Base-by-base conservation (phyloP, 176 grass and related monocot genomes). In the Lolium multiflorum region DNA sequence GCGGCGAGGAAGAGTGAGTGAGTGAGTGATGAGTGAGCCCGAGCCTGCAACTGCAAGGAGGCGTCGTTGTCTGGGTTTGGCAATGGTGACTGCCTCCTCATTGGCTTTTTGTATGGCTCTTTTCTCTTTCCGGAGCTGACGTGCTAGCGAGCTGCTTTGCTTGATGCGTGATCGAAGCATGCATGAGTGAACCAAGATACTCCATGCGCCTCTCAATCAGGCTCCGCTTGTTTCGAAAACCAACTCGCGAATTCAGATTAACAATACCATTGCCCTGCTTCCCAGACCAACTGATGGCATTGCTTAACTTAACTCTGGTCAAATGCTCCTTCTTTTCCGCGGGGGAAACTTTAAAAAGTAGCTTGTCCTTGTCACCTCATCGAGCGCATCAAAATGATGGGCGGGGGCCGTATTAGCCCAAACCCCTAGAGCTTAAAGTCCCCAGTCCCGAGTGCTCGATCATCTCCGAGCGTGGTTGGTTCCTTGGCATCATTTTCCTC, bases 221-320 rank as follows among this genome's bases (percentile, higher is more conserved):
- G n/a, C n/a, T n/a, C 31, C 2, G 31, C 31, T 35, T 35, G 31
- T 35, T 35, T 35, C 31, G 31, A 35, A 35, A 35, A 35, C 2
- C 31, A 35, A 35, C 31, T 35, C 31, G 31, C 41, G 37, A 76
- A 82, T 75, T 10, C 46, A 26, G 55, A 35, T 11, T 46, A 65
- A 55, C 9, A 50, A 69, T 48, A 11, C 43, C 1, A 38, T 35
- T 35, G 28, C 31, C 31, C 31, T 35, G 31, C 52, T 62, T 78
- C 9, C 9, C 26, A 67, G 80, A 81, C 35, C 18, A 58, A 44
- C 16, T 21, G 49, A 81, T 76, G 88, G 43, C 49, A 0, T 18
- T 89, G 60, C 37, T 82, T 82, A 77, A 78, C 37, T 82, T 82
- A 77, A 78, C 17, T 48, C 21, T 2, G 55, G 84, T 90, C 83